Percentiles rank a stretch among this genome's conserved stretches.
These are phyloP conservation scores for Forsythia suspensa DNA, from an alignment of 257 asterid species.

Conservation along the genomic window DNA sequence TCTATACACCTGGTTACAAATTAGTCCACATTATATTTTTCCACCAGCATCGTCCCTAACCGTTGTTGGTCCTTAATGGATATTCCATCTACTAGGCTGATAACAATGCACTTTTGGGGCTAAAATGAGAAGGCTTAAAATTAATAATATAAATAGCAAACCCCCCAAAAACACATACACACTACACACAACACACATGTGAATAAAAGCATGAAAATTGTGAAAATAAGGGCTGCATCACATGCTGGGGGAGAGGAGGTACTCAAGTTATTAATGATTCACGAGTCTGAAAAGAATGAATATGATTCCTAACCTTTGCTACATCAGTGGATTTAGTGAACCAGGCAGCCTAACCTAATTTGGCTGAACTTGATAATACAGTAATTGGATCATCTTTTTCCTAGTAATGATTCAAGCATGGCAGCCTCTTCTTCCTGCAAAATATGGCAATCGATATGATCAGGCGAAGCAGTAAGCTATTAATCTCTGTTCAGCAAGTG, in stretches of 20 bases:
- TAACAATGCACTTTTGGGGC: too few species aligned
- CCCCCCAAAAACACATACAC: too few species aligned
- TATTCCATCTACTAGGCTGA: too few species aligned
- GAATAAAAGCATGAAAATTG: too few species aligned
- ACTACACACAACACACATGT: too few species aligned
- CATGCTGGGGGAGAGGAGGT: background rate
- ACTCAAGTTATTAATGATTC: background rate
- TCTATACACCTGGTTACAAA: too few species aligned
- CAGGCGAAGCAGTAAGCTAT: slow-evolving; percentile 9
- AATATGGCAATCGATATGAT: slow-evolving; percentile 13
- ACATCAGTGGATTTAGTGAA: slow-evolving; percentile 15
- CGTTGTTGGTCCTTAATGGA: too few species aligned
- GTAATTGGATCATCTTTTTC: slow-evolving; percentile 49
- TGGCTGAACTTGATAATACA: slow-evolving; percentile 7
- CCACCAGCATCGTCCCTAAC: too few species aligned
- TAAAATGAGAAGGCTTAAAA: too few species aligned
- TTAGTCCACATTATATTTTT: too few species aligned
- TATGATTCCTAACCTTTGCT: slow-evolving; percentile 22
- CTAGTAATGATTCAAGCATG: slow-evolving; percentile 80
- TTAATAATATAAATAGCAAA: too few species aligned
- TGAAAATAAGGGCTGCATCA: too few species aligned
- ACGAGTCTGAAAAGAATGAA: background rate
- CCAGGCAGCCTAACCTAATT: background rate
- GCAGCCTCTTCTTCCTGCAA: slow-evolving; percentile 96
- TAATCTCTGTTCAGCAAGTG: slow-evolving; percentile 19